Evolutionary conservation across 2,329 filamentous ascomycete genomes (phyloP), one percentile per base, ranked within the genome.

Genomic region (Penicillium verrucosum): DNA sequence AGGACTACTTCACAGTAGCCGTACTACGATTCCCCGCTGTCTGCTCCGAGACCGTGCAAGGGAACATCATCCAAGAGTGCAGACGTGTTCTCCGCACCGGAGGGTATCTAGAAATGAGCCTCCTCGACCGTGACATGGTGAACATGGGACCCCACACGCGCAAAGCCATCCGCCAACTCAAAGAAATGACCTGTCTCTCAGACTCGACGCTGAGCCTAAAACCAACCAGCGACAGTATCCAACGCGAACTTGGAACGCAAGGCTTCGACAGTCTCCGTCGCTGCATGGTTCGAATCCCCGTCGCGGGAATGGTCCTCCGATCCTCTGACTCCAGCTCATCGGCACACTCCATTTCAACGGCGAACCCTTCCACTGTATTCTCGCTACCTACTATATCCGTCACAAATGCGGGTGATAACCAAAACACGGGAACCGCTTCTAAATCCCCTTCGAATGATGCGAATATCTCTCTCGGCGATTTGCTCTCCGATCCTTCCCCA

Each of bases 401-500:
- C 14, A 65, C 56, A n/a, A 60, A 59, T 4, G 51, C 58, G 9
- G 56, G 62, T 38, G 55, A 48, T 21, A 61, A 46, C 42, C 49
- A 68, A 55, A 51, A 50, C 37, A 64, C 40, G 14, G 29, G 42
- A 16, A 46, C 54, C 10, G 21, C 53, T 25, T 61, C 52, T 30
- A 73, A 72, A 48, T 66, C 69, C 5, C 68, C 71, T 5, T 75
- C 72, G 3, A 73, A 75, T 25, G 72, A 76, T 27, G 67, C 68
- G 6, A 75, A 77, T 38, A 60, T 77, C 14, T 77, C 76, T 5
- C 77, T 92, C 1, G 85, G 86, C 1, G 89, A 92, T 67, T 85
- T 91, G 76, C 88, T 91, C 74, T 85, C 82, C 30, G 87, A 90
- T 62, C 81, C 86, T 36, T 83, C 84, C n/a, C 81, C 86, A n/a